These are phyloP conservation scores for Penicillium coprophilum DNA, from an alignment of 495 filamentous ascomycete genomes.

Conservation along the genomic window DNA sequence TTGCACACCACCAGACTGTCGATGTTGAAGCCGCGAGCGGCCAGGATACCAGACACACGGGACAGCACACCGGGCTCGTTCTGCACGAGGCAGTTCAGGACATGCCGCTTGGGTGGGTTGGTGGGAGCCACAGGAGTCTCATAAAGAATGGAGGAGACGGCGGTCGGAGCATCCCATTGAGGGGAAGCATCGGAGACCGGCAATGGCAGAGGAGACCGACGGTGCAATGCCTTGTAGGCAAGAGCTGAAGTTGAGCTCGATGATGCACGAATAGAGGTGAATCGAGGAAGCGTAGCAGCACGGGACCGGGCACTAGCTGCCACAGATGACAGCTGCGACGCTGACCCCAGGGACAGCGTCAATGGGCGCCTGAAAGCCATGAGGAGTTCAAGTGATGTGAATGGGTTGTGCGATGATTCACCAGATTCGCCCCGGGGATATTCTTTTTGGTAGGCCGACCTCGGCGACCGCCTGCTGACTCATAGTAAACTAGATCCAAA, in stretches of 20 bases:
- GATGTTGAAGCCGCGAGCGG: slow-evolving; percentile 97
- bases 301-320: slow-evolving; percentile 35
- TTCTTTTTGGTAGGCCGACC: slow-evolving; percentile 43
- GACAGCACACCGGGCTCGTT: slow-evolving; percentile 98
- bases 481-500: slow-evolving; percentile 19
- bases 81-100: slow-evolving; percentile 97
- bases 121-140: slow-evolving; percentile 86
- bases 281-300: slow-evolving; percentile 37
- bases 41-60: slow-evolving; percentile 93
- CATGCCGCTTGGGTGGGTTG: slow-evolving; percentile 85
- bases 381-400: slow-evolving; percentile 18
- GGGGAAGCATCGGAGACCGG: slow-evolving; percentile 72
- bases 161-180: slow-evolving; percentile 89
- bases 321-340: slow-evolving; percentile 37
- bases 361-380: slow-evolving; percentile 54
- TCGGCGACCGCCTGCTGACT: slow-evolving; percentile 39
- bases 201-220: slow-evolving; percentile 76
- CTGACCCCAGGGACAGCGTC: slow-evolving; percentile 42
- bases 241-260: slow-evolving; percentile 82
- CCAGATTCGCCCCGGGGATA: slow-evolving; percentile 24
- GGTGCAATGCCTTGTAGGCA: slow-evolving; percentile 96
- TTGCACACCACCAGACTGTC: slow-evolving; percentile 96
- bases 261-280: slow-evolving; percentile 37
- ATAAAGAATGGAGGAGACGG: slow-evolving; percentile 97
- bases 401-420: slow-evolving; percentile 31